Evolutionary conservation across 129 eudicot species (phyloP).

Genomic region (Pulicaria dysenterica): DNA sequence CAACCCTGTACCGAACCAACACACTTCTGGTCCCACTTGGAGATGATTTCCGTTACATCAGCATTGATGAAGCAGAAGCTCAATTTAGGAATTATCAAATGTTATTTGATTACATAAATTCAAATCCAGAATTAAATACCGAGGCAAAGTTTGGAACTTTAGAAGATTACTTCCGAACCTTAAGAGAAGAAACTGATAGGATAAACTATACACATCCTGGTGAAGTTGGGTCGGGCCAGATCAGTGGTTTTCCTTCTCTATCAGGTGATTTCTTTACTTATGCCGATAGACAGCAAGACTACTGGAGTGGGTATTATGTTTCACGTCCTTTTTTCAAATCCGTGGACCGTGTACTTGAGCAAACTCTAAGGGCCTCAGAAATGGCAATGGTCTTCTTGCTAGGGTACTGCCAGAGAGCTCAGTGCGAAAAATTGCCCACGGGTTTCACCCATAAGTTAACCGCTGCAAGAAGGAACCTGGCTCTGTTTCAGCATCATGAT

Average conservation of each 20-base stretch:
- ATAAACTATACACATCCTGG: slow-evolving; percentile 77
- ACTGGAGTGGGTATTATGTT: slow-evolving; percentile 98
- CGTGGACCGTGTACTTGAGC: slow-evolving; percentile 97
- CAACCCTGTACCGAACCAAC: slow-evolving; percentile 88
- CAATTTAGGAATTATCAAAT: slow-evolving; percentile 92
- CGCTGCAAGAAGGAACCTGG: slow-evolving; percentile 91
- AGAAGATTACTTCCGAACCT: slow-evolving; percentile 85
- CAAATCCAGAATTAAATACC: slow-evolving; percentile 78
- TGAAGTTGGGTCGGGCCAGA: slow-evolving; percentile 86
- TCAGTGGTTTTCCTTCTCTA: slow-evolving; percentile 87
- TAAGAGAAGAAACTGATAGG: slow-evolving; percentile 89
- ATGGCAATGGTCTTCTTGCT: slow-evolving; percentile 79
- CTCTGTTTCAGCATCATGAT: slow-evolving; percentile 98
- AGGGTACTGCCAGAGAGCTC: slow-evolving; percentile 82
- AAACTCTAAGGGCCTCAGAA: slow-evolving; percentile 91
- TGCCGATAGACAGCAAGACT: slow-evolving; percentile 93
- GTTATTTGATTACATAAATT: slow-evolving; percentile 88
- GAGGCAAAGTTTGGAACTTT: slow-evolving; percentile 93
- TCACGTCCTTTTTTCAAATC: slow-evolving; percentile 98
- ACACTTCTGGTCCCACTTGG: slow-evolving; percentile 97
- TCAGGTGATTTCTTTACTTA: slow-evolving; percentile 98
- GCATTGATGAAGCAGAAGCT: slow-evolving; percentile 97
- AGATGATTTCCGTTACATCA: slow-evolving; percentile 94
- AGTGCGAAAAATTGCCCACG: slow-evolving; percentile 88
- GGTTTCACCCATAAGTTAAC: slow-evolving; percentile 79